Percentiles rank a stretch among this genome's conserved stretches.
Conservation (phyloP, 2,329 filamentous ascomycete species). For the Colletotrichum theobromicola region DNA sequence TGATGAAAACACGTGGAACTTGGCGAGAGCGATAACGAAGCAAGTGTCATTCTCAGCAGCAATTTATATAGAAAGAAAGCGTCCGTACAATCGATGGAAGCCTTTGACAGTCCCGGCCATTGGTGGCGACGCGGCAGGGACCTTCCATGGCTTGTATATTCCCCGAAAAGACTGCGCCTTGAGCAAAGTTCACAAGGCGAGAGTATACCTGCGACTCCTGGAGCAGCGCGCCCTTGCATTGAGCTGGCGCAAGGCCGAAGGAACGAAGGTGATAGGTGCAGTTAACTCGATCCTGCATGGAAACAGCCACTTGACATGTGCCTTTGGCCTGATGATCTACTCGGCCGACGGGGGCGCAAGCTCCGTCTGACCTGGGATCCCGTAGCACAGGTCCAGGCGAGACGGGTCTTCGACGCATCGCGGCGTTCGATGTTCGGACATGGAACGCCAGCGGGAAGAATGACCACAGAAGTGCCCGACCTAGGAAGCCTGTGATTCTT, state of each 20-base stretch:
- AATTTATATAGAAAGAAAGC: not conserved
- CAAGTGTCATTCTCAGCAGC: not conserved
- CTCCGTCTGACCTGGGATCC: not conserved
- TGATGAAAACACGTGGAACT: not conserved
- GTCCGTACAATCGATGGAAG: not conserved
- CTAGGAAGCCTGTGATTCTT: not conserved
- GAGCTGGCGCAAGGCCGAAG: not conserved
- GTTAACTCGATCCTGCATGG: not conserved
- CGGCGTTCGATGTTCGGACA: not conserved
- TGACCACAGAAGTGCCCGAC: not conserved
- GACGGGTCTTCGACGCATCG: not conserved
- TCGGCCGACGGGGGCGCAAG: not conserved
- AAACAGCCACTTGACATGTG: constrained; percentile 3
- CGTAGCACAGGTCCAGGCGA: not conserved
- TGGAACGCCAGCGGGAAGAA: not conserved
- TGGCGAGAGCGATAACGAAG: not conserved
- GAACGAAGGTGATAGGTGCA: not conserved
- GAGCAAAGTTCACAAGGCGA: not conserved
- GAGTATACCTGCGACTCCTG: not conserved
- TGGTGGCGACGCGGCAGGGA: not conserved
- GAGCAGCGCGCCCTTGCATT: not conserved
- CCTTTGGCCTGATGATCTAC: not conserved
- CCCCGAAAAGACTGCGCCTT: not conserved
- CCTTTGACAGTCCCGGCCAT: not conserved
- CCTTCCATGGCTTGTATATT: not conserved